Evolutionary conservation across 1,139 yeast genomes (phyloP).

Genomic region (Spencermartinsiella ligniputridi): DNA sequence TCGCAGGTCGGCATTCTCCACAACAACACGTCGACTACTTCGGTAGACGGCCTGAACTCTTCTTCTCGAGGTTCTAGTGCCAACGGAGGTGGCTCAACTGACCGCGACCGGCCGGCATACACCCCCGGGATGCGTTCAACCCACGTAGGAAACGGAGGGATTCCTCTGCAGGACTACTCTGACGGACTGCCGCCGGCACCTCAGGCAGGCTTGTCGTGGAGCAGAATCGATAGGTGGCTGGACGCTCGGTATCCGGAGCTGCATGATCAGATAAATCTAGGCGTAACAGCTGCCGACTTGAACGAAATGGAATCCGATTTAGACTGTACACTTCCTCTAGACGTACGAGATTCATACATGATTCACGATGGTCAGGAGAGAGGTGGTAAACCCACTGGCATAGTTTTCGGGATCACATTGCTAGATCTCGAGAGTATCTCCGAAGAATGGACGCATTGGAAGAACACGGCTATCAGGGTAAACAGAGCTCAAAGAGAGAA

Average conservation of each 20-base stretch:
- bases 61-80: slow-evolving; percentile 3
- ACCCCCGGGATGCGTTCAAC: slow-evolving; percentile 36
- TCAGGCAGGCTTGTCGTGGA: slow-evolving; percentile 67
- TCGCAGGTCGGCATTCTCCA: slow-evolving; percentile 19
- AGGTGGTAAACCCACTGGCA: slow-evolving; percentile 72
- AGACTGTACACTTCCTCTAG: slow-evolving; percentile 62
- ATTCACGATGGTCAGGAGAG: slow-evolving; percentile 79
- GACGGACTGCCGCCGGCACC: slow-evolving; percentile 64
- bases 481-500: slow-evolving; percentile 23
- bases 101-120: slow-evolving; percentile 25
- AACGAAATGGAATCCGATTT: slow-evolving; percentile 73
- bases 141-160: slow-evolving; percentile 35
- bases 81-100: slow-evolving; percentile 5
- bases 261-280: slow-evolving; percentile 63
- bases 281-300: slow-evolving; percentile 71
- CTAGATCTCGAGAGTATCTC: slow-evolving; percentile 67
- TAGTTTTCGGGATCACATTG: slow-evolving; percentile 64
- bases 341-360: slow-evolving; percentile 69
- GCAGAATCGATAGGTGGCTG: slow-evolving; percentile 65
- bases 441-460: slow-evolving; percentile 72
- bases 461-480: slow-evolving; percentile 49
- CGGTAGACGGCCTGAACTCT: slow-evolving; percentile 16
- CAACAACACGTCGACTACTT: slow-evolving; percentile 17
- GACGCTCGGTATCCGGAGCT: slow-evolving; percentile 78
- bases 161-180: slow-evolving; percentile 47